Evolutionary conservation across 2,329 filamentous ascomycete genomes (phyloP).

Genomic region (Botrytis paeoniae): DNA sequence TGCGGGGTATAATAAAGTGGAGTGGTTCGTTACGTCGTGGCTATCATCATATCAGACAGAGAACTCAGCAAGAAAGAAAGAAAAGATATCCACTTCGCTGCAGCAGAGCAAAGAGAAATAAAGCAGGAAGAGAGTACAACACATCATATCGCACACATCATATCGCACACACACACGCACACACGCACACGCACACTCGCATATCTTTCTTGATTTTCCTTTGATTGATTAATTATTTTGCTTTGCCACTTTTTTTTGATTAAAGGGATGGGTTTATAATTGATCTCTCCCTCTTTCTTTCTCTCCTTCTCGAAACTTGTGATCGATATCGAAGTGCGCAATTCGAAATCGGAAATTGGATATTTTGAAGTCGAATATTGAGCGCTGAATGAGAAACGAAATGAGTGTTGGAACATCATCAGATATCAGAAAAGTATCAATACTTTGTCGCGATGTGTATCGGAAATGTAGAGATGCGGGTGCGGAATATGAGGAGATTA

Average conservation of each 20-base stretch:
- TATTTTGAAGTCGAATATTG: not conserved
- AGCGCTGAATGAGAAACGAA: slow-evolving; percentile 2
- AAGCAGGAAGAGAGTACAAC: not conserved
- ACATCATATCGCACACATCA: slow-evolving; percentile 1
- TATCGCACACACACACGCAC: too few relatives aligned
- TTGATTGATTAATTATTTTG: not conserved
- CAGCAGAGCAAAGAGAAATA: not conserved
- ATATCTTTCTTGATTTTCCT: not conserved
- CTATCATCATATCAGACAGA: not conserved
- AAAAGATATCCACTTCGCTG: slow-evolving; percentile 17
- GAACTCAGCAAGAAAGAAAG: not conserved
- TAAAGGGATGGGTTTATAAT: slow-evolving; percentile 13
- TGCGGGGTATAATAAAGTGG: slow-evolving; percentile 10
- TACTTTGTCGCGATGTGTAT: slow-evolving; percentile 54
- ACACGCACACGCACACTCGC: not conserved
- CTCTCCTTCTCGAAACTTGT: not conserved
- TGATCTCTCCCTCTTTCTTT: not conserved
- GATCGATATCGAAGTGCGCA: not conserved
- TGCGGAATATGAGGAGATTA: slow-evolving; percentile 48
- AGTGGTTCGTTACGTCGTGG: not conserved
- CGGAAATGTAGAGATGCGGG: slow-evolving; percentile 51
- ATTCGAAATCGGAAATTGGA: not conserved
- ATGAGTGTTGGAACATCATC: slow-evolving; percentile 37
- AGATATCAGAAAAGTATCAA: slow-evolving; percentile 54
- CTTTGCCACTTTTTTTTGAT: not conserved